Conservation (phyloP, 2,329 filamentous ascomycete genomes). For the Mycosphaerella arachidis region DNA sequence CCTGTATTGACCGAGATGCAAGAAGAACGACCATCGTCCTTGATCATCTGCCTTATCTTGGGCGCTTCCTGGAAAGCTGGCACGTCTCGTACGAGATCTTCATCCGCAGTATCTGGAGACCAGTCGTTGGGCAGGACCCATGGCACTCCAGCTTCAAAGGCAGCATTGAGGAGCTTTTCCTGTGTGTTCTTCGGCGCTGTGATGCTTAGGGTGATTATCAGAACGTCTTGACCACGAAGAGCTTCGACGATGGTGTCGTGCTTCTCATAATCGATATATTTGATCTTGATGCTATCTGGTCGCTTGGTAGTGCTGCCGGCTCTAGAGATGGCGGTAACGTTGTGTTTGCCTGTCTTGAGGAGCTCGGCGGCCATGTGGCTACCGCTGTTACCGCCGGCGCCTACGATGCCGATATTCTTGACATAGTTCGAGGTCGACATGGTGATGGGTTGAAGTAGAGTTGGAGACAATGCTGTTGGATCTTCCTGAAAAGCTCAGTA, state of each 20-base stretch:
- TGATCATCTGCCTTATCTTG: slow-evolving; percentile 23
- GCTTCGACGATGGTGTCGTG: slow-evolving; percentile 34
- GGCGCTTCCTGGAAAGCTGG: slow-evolving; percentile 9
- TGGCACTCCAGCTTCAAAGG: slow-evolving; percentile 35
- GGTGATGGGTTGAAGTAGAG: not conserved
- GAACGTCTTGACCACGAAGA: slow-evolving; percentile 35
- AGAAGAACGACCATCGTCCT: slow-evolving; percentile 23
- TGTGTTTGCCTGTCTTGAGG: slow-evolving; percentile 44
- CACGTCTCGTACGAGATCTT: slow-evolving; percentile 23
- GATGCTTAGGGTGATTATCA: slow-evolving; percentile 38
- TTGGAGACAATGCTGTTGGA: too few relatives aligned
- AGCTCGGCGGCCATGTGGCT: slow-evolving; percentile 37
- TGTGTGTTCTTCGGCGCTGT: slow-evolving; percentile 30
- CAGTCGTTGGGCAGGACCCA: slow-evolving; percentile 41
- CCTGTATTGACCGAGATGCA: slow-evolving; percentile 30
- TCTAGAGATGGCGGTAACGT: slow-evolving; percentile 49
- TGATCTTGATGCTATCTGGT: slow-evolving; percentile 38
- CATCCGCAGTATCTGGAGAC: slow-evolving; percentile 28
- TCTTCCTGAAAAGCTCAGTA: too few relatives aligned
- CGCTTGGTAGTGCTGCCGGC: slow-evolving; percentile 40
- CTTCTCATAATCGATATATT: slow-evolving; percentile 47
- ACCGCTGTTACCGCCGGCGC: slow-evolving; percentile 41
- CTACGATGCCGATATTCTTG: slow-evolving; percentile 40
- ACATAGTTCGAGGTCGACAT: slow-evolving; percentile 23
- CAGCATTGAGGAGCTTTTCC: slow-evolving; percentile 32